Evolutionary conservation across 2,329 filamentous ascomycete species (phyloP).

Genomic region (Colletotrichum costaricense): DNA sequence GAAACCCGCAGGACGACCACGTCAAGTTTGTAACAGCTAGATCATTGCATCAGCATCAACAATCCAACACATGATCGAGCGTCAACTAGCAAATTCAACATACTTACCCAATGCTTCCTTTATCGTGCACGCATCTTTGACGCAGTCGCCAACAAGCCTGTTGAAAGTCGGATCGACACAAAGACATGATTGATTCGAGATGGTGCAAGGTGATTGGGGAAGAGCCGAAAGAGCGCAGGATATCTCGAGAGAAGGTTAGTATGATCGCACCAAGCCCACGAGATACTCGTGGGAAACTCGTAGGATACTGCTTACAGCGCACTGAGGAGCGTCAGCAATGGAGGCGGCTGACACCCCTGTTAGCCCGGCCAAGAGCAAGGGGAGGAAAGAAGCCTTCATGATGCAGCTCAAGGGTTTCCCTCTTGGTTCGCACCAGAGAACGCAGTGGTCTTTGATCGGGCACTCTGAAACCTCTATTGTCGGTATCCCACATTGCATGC

Average conservation of each 20-base stretch:
- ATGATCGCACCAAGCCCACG: too few species aligned
- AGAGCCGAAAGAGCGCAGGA: too few species aligned
- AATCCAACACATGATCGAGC: not conserved
- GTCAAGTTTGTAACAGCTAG: not conserved
- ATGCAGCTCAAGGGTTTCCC: not conserved
- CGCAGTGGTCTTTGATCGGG: not conserved
- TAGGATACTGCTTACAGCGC: too few species aligned
- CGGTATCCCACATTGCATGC: not conserved
- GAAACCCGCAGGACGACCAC: not conserved
- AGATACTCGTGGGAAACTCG: too few species aligned
- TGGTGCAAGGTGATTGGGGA: not conserved
- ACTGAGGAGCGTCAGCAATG: too few species aligned
- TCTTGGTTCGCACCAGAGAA: not conserved
- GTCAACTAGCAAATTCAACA: not conserved
- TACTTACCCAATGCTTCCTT: not conserved
- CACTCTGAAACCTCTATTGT: not conserved
- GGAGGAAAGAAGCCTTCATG: not conserved
- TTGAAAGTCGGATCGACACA: slow-evolving; percentile 12
- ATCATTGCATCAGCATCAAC: not conserved
- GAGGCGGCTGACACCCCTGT: not conserved
- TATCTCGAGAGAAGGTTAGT: too few species aligned
- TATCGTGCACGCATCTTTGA: not conserved
- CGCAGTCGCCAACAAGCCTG: slow-evolving; percentile 1
- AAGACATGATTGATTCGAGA: slow-evolving; percentile 5
- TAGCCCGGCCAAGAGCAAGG: not conserved